Evolutionary conservation across 495 filamentous ascomycete genomes (phyloP), one percentile per base, ranked within the genome.

Genomic region (Aspergillus nidulans): DNA sequence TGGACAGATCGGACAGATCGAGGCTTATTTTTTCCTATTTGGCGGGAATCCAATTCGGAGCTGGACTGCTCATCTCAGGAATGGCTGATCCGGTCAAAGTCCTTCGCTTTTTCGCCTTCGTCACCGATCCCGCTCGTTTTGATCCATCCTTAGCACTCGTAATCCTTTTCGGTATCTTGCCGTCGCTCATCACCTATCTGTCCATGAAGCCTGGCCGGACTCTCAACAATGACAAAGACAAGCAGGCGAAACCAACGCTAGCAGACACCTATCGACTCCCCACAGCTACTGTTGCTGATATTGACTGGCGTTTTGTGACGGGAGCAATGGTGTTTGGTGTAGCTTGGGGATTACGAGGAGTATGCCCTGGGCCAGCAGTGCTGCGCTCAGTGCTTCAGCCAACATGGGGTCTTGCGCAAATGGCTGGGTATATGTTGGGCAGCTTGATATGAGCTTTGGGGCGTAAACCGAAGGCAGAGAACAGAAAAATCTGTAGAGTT

Each of bases 81-180:
- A 84, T 85, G 82, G 75, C 80, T 0, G 66, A 77, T 41, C 69
- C 81, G 1, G 57, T 66, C 1, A 85, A 84, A 57, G 77, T 83
- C 1, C 56, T 81, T 16, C 59, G 75, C 1, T 85, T 85, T 65
- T 78, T 83, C 23, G 71, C 76, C 16, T 67, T 83, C 47, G 49
- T 67, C 25, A 71, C 71, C 0, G 70, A 77, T 26, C 50, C 64
- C 0, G 64, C 68, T 34, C 68, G 64, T 1, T 82, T 76, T 56
- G 81, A 85, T 61, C 82, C 82, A 0, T 81, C 77, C 3, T 63
- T 84, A 49, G 69, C 66, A 1, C 53, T 81, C 45, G 59, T 85
- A 0, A 70, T 82, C 4, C 40, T 81, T 9, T 81, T 81, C 55
- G 82, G 73, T 1, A 69, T 82, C 12, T 67, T 69, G 9, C 78